A percentile compares a stretch with the other conserved stretches of the same genome.
These are phyloP conservation scores for Calonectria crousiana DNA, from an alignment of 2,329 filamentous ascomycete genomes.

Conservation along the genomic window DNA sequence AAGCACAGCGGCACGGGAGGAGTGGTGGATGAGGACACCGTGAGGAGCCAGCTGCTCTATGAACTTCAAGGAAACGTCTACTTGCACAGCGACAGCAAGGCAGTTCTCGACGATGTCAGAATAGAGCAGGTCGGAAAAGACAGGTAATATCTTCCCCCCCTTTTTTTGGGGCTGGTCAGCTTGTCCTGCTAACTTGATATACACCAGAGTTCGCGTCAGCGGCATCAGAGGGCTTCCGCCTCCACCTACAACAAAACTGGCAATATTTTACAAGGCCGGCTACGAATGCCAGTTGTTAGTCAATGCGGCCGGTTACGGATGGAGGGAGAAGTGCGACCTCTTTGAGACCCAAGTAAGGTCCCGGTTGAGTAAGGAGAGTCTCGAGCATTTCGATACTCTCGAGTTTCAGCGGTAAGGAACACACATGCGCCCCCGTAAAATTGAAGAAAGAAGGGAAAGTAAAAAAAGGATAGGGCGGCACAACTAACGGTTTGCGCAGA, in stretches of 20 bases:
- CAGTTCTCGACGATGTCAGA: conserved; percentile 23
- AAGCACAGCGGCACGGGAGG: conserved; percentile 13
- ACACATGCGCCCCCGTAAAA: neutral
- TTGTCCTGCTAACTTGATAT: neutral
- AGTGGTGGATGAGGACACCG: conserved; percentile 8
- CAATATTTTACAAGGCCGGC: conserved; percentile 17
- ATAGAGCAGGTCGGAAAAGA: conserved; percentile 23
- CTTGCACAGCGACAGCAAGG: conserved; percentile 15
- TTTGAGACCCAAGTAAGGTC: conserved; percentile 9
- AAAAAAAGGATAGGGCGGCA: neutral
- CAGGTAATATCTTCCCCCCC: neutral
- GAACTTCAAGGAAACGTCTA: conserved; percentile 19
- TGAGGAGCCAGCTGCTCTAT: conserved; percentile 18
- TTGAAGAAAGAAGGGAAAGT: neutral
- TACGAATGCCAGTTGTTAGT: conserved; percentile 10
- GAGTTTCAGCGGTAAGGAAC: conserved; percentile 9
- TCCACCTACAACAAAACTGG: conserved; percentile 16
- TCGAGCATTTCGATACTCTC: conserved; percentile 6
- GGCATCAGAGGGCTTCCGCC: conserved; percentile 14
- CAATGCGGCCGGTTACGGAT: conserved; percentile 11
- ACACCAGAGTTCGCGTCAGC: conserved; percentile 11
- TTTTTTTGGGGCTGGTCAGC: neutral
- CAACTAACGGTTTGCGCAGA: neutral
- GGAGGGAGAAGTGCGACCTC: conserved; percentile 17
- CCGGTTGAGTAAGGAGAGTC: neutral